Evolutionary conservation across 2,329 filamentous ascomycete species (phyloP).

Genomic region (Tolypocladium guangdongense): DNA sequence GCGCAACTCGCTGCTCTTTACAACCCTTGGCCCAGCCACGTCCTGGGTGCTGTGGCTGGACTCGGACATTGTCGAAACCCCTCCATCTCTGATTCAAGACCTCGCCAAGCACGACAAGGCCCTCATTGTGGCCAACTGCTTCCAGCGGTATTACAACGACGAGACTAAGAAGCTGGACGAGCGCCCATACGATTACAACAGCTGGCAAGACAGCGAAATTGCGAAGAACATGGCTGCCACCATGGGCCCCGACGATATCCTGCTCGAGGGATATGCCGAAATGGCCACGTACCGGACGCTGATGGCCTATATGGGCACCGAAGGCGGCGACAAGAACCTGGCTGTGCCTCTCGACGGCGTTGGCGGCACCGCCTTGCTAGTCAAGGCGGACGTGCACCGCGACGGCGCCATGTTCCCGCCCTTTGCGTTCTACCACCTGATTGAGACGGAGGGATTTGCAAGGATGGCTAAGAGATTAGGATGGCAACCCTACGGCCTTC

Average conservation of each 20-base stretch:
- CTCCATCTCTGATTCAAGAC: conserved; percentile 77
- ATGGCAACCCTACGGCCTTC: conserved; percentile 77
- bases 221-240: conserved; percentile 64
- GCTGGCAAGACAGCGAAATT: conserved; percentile 81
- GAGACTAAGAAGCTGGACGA: conserved; percentile 60
- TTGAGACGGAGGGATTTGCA: conserved; percentile 96
- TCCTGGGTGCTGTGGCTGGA: conserved; percentile 98
- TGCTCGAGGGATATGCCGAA: conserved; percentile 87
- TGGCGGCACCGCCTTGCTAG: conserved; percentile 81
- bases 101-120: conserved; percentile 77
- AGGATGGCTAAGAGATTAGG: conserved; percentile 90
- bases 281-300: conserved; percentile 85
- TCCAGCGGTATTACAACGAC: conserved; percentile 68
- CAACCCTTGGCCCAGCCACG: conserved; percentile 78
- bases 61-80: conserved; percentile 82
- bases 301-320: conserved; percentile 71
- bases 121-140: conserved; percentile 94
- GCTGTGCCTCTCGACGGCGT: conserved; percentile 82
- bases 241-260: conserved; percentile 85
- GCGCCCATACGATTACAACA: conserved; percentile 93
- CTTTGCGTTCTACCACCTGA: conserved; percentile 91
- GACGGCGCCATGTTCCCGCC: conserved; percentile 98
- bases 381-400: conserved; percentile 93
- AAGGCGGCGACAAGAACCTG: conserved; percentile 43
- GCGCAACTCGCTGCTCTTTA: conserved; percentile 89